Percentiles rank a stretch among this genome's conserved stretches.
These are phyloP conservation scores for Scutellaria baicalensis DNA, from an alignment of 257 asterid species.

Conservation along the genomic window DNA sequence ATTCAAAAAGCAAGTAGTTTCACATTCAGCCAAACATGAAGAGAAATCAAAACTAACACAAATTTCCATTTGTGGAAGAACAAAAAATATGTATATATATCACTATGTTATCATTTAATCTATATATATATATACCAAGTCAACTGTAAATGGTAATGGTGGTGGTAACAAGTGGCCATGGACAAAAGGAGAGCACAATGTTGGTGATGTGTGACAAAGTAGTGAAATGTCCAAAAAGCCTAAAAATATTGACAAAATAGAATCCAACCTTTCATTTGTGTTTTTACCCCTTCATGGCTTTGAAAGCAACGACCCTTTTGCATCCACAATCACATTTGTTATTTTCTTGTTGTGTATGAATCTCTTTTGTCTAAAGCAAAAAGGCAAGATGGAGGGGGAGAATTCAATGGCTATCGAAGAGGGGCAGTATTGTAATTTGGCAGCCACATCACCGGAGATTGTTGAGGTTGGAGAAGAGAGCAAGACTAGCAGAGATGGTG, in stretches of 20 bases:
- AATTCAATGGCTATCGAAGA: conserved; percentile 16
- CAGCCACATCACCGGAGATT: conserved; percentile 53
- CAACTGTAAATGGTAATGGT: conserved; percentile 17
- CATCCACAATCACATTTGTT: conserved; percentile 16
- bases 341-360: conserved; percentile 23
- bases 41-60: background rate
- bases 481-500: conserved; percentile 33
- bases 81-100: background rate
- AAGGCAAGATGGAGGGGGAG: conserved; percentile 16
- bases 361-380: conserved; percentile 13
- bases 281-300: conserved; percentile 19
- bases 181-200: conserved; percentile 17
- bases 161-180: conserved; percentile 16
- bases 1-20: background rate
- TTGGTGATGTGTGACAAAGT: conserved; percentile 7
- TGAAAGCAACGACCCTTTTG: conserved; percentile 36
- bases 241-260: conserved; percentile 19
- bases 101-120: background rate
- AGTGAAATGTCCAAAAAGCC: conserved; percentile 20
- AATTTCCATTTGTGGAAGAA: conserved; percentile 8
- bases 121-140: background rate
- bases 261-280: conserved; percentile 9
- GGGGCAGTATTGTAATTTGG: conserved; percentile 27
- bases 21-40: background rate
- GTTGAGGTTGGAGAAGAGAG: conserved; percentile 61